Base-by-base conservation (phyloP, 176 grass and related monocot species). In the Phoenix dactylifera region DNA sequence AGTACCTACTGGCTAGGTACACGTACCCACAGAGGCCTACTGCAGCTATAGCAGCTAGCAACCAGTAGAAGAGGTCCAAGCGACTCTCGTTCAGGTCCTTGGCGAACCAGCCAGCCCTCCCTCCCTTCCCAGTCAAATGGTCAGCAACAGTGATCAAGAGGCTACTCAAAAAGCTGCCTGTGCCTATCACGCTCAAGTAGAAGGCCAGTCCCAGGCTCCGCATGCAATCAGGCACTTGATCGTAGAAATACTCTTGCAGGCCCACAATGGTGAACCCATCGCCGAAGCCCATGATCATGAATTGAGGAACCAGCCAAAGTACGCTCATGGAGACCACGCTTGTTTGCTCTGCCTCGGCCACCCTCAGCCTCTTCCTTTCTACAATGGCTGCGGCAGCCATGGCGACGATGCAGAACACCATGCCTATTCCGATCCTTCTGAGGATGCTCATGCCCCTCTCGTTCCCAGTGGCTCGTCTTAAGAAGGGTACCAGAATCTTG, bases 191-290 rank as follows among this genome's bases (percentile, higher is more conserved):
- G 56, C 86, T 86, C 1, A 89, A 64, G 80, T 95, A 95, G 0
- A 95, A 58, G 15, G 73, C 86, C 15, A 95, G 83, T 15, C 90
- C 90, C 2, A 89, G 59, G 57, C 90, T 95, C 67, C 86, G 79
- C 89, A 89, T 95, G 12, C 68, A 29, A 0, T 18, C 57, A 9
- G 89, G 78, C 17, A 82, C 85, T 65, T 95, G 79, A 50, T 69
- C 77, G 76, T 71, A 89, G 72, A 95, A 88, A 82, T 88, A 95
- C 82, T 95, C 89, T 9, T 88, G 73, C 49, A 88, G 62, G 19
- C 89, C 89, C 0, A 79, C 82, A 50, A 88, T 73, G 7, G 89
- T 79, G 50, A 84, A 87, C 20, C 88, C 73, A 57, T 89, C 89
- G 24, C 74, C 68, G 0, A 83, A 68, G 17, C 89, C 81, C 1